Evolutionary conservation across 495 filamentous ascomycete species (phyloP).

Genomic region (Penicillium samsonianum): DNA sequence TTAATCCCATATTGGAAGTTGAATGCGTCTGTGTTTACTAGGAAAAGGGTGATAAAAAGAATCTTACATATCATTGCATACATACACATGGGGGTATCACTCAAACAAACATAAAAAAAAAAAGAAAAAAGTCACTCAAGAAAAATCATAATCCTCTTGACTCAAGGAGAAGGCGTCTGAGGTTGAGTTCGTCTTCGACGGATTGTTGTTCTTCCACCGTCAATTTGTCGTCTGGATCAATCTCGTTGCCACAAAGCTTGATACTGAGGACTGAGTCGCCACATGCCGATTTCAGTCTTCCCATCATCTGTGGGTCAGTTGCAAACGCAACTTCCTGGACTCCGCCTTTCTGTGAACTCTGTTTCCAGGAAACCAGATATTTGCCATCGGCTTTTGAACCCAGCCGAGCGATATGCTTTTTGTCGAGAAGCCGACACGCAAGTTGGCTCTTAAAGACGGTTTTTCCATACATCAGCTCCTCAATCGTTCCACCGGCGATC

Average conservation of each 20-base stretch:
- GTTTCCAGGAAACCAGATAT: conserved; percentile 55
- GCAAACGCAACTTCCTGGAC: neutral
- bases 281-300: neutral
- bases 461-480: conserved; percentile 68
- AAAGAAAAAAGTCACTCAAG: too few species aligned
- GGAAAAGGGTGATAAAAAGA: too few species aligned
- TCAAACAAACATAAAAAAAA: neutral
- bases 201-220: neutral
- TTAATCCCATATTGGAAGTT: too few species aligned
- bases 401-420: conserved; percentile 66
- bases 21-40: too few species aligned
- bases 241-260: neutral
- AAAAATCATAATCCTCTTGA: neutral
- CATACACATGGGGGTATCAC: neutral
- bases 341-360: neutral
- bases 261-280: neutral
- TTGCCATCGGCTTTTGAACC: conserved; percentile 52
- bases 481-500: conserved; percentile 74
- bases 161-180: neutral
- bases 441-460: conserved; percentile 80
- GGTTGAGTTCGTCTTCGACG: neutral
- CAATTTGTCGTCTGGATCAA: neutral
- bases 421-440: conserved; percentile 76
- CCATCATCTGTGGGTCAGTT: neutral
- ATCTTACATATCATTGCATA: neutral